Evolutionary conservation across 2,329 filamentous ascomycete genomes (phyloP).

Genomic region (Grosmannia clavigera): DNA sequence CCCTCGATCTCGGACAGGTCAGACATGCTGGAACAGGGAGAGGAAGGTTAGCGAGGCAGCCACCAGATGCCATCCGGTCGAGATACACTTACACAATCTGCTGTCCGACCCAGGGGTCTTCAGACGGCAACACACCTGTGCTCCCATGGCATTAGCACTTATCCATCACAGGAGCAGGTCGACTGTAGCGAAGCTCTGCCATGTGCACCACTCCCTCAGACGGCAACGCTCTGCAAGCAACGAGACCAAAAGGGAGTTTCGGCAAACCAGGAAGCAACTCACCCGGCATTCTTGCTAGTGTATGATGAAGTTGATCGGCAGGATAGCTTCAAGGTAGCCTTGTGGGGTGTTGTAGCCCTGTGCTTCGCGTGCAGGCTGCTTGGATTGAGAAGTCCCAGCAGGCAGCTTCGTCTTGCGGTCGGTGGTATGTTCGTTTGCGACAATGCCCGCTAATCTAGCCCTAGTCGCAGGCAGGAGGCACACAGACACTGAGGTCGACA

Average conservation of each 20-base stretch:
- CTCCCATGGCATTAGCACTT: neutral
- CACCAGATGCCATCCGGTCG: neutral
- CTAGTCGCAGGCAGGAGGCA: neutral
- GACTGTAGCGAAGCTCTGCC: neutral
- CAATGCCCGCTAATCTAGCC: neutral
- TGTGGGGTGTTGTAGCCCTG: neutral
- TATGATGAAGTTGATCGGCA: neutral
- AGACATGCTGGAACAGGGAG: conserved; percentile 31
- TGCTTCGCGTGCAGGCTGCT: neutral
- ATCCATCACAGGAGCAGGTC: neutral
- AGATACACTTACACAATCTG: conserved; percentile 18
- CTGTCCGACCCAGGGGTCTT: conserved; percentile 15
- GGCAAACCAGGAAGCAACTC: neutral
- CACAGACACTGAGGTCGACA: neutral
- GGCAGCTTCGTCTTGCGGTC: neutral
- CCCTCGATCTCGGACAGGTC: conserved; percentile 60
- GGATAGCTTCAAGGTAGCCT: neutral
- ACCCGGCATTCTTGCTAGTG: neutral
- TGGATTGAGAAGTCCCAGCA: neutral
- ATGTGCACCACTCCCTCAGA: neutral
- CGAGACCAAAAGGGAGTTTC: neutral
- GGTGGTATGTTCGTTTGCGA: neutral
- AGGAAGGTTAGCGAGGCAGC: neutral
- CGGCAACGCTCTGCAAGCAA: too few species aligned
- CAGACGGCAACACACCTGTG: conserved; percentile 1